Percentiles rank a stretch among this genome's conserved stretches.
Conservation (phyloP, 768 basidiomycete species). For the Pleurotus ostreatus region DNA sequence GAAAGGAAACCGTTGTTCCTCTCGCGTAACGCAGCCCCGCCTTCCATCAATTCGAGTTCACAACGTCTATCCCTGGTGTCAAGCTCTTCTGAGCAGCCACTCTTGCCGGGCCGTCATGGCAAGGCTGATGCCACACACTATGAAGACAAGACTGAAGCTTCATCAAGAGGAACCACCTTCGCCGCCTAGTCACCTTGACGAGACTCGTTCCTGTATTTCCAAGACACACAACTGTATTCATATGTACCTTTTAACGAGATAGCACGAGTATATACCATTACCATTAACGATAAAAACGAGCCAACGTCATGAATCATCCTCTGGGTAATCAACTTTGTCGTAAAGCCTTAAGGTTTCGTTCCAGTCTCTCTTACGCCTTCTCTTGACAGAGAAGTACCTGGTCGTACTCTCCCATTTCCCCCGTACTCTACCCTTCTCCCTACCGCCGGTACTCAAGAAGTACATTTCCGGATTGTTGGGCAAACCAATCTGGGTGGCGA, state of each 20-base stretch:
- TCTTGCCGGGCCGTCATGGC: neutral
- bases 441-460: slow-evolving; percentile 55
- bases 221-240: too few relatives aligned
- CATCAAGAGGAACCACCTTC: too few relatives aligned
- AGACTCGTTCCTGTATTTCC: too few relatives aligned
- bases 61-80: neutral
- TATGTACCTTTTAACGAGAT: too few relatives aligned
- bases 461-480: slow-evolving; percentile 67
- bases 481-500: slow-evolving; percentile 59
- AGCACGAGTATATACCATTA: too few relatives aligned
- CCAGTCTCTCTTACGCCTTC: slow-evolving; percentile 85
- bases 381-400: slow-evolving; percentile 75
- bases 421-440: slow-evolving; percentile 67
- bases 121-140: slow-evolving; percentile 18
- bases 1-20: neutral
- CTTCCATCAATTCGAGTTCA: neutral
- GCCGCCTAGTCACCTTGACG: too few relatives aligned
- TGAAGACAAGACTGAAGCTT: neutral
- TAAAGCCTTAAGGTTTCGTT: slow-evolving; percentile 81
- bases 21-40: neutral
- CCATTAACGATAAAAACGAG: neutral
- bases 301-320: slow-evolving; percentile 31
- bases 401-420: slow-evolving; percentile 66
- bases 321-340: slow-evolving; percentile 79
- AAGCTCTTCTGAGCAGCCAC: neutral